Evolutionary conservation across 2,329 filamentous ascomycete genomes (phyloP), one percentile per base, ranked within the genome.

Genomic region (Massarina eburnea): DNA sequence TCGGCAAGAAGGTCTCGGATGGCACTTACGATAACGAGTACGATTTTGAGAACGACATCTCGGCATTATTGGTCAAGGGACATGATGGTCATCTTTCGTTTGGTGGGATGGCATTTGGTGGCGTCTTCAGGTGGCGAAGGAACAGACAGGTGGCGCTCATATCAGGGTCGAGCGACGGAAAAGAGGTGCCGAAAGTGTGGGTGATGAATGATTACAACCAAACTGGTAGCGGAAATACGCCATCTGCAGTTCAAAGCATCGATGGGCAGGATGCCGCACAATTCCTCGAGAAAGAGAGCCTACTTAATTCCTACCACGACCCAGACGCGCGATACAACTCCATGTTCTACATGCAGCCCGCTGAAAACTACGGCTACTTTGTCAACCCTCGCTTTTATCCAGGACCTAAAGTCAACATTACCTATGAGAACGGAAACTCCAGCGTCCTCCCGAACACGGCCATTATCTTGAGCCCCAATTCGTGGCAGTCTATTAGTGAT

Each of bases 301-400:
- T 54, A 2, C 33, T 57, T 24, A 64, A 50, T n/a, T 22, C 57
- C 0, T 69, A 66, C 26, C 71, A 74, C 19, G 73, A 75, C 29
- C 70, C 68, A 2, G 72, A 75, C 45, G 63, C 70, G 0, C 58
- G 68, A 15, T 75, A 67, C 45, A 73, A 75, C 39, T 48, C 56
- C 29, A 55, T 73, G 46, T 71, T 75, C 46, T 62, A 66, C 45
- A 61, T 66, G 51, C 62, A 62, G 10, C 49, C 63, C 8, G 58
- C 63, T 14, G 61, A 66, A 34, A 64, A 54, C 15, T 67, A 47
- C 38, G 61, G 64, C 3, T 55, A 58, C 20, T 67, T 67, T 33
- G 61, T 49, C 18, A 66, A 58, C 37, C 67, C 67, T 2, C 51
- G 56, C 10, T 68, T 66, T 47, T 70, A 67, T 27, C 65, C 65